phyloP scores from a whole-genome alignment of 2,329 filamentous ascomycete species.

The Penicillium sp. region DNA sequence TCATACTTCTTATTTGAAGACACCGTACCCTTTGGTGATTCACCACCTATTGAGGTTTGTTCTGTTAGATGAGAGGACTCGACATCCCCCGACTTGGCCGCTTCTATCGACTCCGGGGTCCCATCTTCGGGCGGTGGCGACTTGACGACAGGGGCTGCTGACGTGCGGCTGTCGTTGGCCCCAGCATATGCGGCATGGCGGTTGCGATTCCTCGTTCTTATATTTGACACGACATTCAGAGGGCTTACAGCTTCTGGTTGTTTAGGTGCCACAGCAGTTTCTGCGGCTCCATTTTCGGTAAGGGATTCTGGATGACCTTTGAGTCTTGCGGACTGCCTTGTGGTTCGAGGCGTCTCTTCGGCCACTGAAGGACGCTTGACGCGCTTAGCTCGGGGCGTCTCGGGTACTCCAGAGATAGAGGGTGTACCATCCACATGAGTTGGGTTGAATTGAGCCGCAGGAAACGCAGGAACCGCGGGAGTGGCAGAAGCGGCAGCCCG shows the following conservation, averaged over 20 bases:
- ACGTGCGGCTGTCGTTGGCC: constrained; percentile 11
- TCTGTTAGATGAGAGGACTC: constrained; percentile 13
- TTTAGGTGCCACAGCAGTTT: constrained; percentile 15
- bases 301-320: constrained; percentile 29
- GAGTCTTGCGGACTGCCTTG: constrained; percentile 41
- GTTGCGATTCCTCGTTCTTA: constrained; percentile 24
- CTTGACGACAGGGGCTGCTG: constrained; percentile 13
- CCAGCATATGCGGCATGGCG: constrained; percentile 17
- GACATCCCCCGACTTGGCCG: constrained; percentile 8
- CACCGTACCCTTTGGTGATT: constrained; percentile 18
- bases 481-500: constrained; percentile 20
- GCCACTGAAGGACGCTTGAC: constrained; percentile 34
- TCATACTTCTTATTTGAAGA: constrained; percentile 13
- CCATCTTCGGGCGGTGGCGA: constrained; percentile 23
- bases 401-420: constrained; percentile 23
- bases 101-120: constrained; percentile 19
- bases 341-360: constrained; percentile 40
- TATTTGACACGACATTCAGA: constrained; percentile 20
- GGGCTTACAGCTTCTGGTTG: constrained; percentile 23
- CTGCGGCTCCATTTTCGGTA: constrained; percentile 25
- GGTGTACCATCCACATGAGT: constrained; percentile 23
- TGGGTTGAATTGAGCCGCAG: constrained; percentile 11
- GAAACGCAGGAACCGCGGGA: constrained; percentile 5
- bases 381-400: constrained; percentile 40
- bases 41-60: constrained; percentile 4